These are phyloP conservation scores for Coemansia reversa DNA, from an alignment of 192 early-diverging fungal genomes.

Conservation along the genomic window DNA sequence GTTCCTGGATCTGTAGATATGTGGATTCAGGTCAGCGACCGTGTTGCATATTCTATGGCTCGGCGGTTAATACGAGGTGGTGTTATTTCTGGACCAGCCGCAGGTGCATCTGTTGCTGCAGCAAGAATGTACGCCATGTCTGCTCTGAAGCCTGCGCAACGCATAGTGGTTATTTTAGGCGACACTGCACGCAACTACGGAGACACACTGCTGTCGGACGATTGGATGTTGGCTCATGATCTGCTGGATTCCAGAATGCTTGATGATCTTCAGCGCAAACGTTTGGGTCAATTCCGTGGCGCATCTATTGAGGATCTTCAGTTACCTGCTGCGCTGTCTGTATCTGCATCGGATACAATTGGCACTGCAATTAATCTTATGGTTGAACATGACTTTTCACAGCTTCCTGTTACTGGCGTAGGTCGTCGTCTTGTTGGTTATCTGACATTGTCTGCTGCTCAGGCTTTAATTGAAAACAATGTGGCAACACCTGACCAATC, in stretches of 20 bases:
- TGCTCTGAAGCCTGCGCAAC: constrained; percentile 23
- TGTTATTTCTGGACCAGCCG: constrained; percentile 62
- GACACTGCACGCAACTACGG: constrained; percentile 71
- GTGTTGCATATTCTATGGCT: constrained; percentile 68
- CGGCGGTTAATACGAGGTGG: constrained; percentile 65
- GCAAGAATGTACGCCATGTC: constrained; percentile 56
- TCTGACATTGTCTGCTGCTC: constrained; percentile 65
- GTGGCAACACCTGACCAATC: constrained; percentile 51
- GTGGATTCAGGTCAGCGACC: constrained; percentile 70
- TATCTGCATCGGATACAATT: constrained; percentile 59
- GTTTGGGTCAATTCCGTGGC: constrained; percentile 69
- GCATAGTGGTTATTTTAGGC: constrained; percentile 61
- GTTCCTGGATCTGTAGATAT: constrained; percentile 56
- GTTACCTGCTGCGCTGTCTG: constrained; percentile 72
- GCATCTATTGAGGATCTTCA: constrained; percentile 85
- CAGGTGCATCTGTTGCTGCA: constrained; percentile 66
- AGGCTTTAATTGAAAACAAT: constrained; percentile 58
- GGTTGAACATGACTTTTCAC: constrained; percentile 83
- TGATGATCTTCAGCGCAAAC: constrained; percentile 57
- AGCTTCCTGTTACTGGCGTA: constrained; percentile 71
- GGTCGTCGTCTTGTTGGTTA: constrained; percentile 74
- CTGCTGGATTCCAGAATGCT: constrained; percentile 65
- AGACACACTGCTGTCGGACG: constrained; percentile 68
- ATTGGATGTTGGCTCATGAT: constrained; percentile 78
- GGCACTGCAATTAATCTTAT: constrained; percentile 71